A percentile compares a stretch with the other conserved stretches of the same genome.
These are phyloP conservation scores for Zygosaccharomyces sapae DNA, from an alignment of 1,139 yeast genomes.

Conservation along the genomic window DNA sequence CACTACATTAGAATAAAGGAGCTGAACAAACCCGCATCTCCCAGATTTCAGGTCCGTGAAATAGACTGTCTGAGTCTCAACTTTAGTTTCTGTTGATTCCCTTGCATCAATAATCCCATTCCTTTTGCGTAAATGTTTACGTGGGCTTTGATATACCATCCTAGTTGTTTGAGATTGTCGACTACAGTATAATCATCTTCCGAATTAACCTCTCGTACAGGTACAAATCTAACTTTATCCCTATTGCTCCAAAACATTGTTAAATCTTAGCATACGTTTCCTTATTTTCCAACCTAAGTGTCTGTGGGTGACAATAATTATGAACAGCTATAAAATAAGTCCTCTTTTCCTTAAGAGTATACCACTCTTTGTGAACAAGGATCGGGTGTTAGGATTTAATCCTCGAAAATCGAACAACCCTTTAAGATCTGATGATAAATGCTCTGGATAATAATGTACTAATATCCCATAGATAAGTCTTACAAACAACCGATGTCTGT, in stretches of 20 bases:
- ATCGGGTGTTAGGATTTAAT: slow-evolving; percentile 5
- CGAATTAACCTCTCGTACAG: slow-evolving; percentile 13
- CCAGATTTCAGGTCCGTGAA: slow-evolving; percentile 56
- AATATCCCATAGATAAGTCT: too few species aligned
- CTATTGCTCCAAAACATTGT: slow-evolving; percentile 10
- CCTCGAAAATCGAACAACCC: neutral
- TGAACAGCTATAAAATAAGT: neutral
- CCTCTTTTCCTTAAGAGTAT: neutral
- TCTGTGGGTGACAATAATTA: too few species aligned
- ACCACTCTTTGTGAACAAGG: neutral
- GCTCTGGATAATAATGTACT: too few species aligned
- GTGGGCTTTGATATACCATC: slow-evolving; percentile 19
- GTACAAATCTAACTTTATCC: slow-evolving; percentile 17
- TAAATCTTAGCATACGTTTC: too few species aligned
- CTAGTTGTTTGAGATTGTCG: slow-evolving; percentile 16
- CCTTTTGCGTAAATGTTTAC: slow-evolving; percentile 6
- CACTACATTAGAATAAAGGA: slow-evolving; percentile 76
- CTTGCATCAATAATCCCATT: slow-evolving; percentile 12
- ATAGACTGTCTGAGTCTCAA: slow-evolving; percentile 84
- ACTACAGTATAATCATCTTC: slow-evolving; percentile 15
- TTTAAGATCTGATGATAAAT: neutral
- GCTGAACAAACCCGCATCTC: slow-evolving; percentile 72
- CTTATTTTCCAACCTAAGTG: too few species aligned
- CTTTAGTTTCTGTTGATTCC: slow-evolving; percentile 48
- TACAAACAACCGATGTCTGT: too few species aligned